Conservation (phyloP, 306 rosid species). For the Cucurbita moschata region DNA sequence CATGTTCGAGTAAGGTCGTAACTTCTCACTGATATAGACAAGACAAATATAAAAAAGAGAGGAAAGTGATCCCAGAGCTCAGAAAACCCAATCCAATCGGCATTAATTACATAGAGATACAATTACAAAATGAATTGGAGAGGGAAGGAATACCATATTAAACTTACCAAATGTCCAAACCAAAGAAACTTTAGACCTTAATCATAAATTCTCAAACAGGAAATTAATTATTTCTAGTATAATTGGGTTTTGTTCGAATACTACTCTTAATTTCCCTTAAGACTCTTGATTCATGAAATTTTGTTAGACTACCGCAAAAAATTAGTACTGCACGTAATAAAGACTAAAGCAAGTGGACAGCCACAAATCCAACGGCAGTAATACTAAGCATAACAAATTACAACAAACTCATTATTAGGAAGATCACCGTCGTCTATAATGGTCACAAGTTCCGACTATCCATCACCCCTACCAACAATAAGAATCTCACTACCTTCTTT, state of each 20-base stretch:
- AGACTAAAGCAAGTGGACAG: not conserved
- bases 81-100: not conserved
- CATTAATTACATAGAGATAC: not conserved
- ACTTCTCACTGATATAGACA: not conserved
- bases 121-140: not conserved
- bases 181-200: not conserved
- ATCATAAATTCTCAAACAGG: not conserved
- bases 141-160: not conserved
- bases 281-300: not conserved
- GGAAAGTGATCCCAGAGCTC: not conserved
- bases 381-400: not conserved
- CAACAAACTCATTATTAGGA: not conserved
- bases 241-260: not conserved
- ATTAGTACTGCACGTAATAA: not conserved
- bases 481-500: not conserved
- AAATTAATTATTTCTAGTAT: not conserved
- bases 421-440: not conserved
- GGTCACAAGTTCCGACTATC: not conserved
- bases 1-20: too few relatives aligned
- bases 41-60: not conserved
- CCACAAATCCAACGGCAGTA: not conserved
- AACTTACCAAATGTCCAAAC: not conserved
- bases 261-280: not conserved
- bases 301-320: not conserved
- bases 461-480: not conserved